Evolutionary conservation across 73 alveolate genomes (phyloP).

Genomic region (Uronychia binucleata): DNA sequence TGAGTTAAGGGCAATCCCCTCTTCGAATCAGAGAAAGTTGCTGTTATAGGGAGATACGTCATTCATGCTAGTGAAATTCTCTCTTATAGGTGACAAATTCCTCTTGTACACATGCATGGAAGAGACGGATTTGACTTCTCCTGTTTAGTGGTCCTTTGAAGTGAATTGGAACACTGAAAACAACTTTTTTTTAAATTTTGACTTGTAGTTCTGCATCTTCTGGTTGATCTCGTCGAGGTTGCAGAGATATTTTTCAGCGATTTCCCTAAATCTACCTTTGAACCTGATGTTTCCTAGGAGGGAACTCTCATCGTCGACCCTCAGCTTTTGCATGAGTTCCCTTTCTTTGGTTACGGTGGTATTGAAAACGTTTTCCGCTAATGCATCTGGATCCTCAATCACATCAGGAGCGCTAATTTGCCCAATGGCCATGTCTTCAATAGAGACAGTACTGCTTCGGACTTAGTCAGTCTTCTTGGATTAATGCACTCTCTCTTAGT

Average conservation of each 20-base stretch:
- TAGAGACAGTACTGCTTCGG: no score
- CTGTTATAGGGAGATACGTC: slow-evolving; percentile 1
- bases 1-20: not conserved
- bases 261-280: not conserved
- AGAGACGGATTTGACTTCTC: not conserved
- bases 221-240: slow-evolving; percentile 4
- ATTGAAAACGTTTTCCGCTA: slow-evolving; percentile 17
- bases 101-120: slow-evolving; percentile 32
- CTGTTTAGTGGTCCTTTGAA: not conserved
- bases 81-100: slow-evolving; percentile 22
- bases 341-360: slow-evolving; percentile 32
- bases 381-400: not conserved
- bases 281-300: not conserved
- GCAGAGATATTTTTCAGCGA: slow-evolving; percentile 9
- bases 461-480: no score
- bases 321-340: slow-evolving; percentile 21
- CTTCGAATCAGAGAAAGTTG: slow-evolving; percentile 9
- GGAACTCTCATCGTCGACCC: not conserved
- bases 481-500: no score
- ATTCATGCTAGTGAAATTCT: not conserved
- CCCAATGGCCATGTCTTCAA: no score
- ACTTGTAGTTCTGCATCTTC: slow-evolving; percentile 20
- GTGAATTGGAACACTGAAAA: slow-evolving; percentile 12
- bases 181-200: slow-evolving; percentile 14
- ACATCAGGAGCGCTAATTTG: no score